Evolutionary conservation across 2,329 filamentous ascomycete species (phyloP).

Genomic region (Sclerotinia borealis): DNA sequence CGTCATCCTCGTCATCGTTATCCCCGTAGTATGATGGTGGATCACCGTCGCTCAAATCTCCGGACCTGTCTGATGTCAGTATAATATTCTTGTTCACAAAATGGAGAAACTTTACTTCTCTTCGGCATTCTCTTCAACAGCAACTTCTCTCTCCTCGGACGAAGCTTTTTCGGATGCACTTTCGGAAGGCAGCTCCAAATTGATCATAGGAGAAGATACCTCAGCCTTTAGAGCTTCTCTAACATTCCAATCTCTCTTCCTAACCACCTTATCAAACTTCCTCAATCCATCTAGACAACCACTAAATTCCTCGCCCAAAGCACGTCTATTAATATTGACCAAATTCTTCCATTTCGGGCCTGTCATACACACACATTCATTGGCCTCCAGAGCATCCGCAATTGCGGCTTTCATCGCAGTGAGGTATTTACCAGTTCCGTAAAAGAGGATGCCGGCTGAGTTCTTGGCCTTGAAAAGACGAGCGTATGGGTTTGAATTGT

Average conservation of each 20-base stretch:
- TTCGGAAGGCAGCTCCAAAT: neutral
- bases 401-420: neutral
- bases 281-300: neutral
- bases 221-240: neutral
- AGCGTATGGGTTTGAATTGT: neutral
- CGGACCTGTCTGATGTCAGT: neutral
- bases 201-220: neutral
- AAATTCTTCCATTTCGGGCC: neutral
- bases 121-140: neutral
- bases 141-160: neutral
- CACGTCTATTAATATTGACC: neutral
- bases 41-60: neutral
- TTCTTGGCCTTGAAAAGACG: neutral
- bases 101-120: neutral
- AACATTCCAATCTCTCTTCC: slow-evolving; percentile 11
- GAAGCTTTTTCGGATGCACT: neutral
- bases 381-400: neutral
- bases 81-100: neutral
- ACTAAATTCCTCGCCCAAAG: neutral
- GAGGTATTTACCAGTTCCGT: slow-evolving; percentile 1
- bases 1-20: neutral
- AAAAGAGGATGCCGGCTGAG: neutral
- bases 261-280: neutral
- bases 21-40: neutral
- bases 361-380: neutral